These are phyloP conservation scores for Scheffersomyces lignosus DNA, from an alignment of 805 yeast species.

Conservation along the genomic window DNA sequence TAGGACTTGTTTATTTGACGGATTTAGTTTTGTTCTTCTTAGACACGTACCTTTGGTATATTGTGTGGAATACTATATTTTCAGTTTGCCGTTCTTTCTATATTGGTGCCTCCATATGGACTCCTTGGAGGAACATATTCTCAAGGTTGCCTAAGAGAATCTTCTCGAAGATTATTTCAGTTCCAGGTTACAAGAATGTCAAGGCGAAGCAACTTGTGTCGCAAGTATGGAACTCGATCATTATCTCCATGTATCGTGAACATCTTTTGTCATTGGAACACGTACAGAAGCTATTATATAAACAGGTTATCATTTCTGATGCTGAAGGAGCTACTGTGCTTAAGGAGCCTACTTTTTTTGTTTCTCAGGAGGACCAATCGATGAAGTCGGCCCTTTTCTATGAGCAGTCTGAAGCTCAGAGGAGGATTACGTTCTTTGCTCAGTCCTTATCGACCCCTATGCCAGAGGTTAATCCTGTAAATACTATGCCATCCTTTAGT, in stretches of 20 bases:
- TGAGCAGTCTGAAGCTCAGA: slow-evolving; percentile 70
- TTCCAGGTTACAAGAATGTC: slow-evolving; percentile 32
- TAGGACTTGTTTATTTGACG: slow-evolving; percentile 54
- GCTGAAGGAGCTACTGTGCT: slow-evolving; percentile 42
- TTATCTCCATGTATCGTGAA: slow-evolving; percentile 79
- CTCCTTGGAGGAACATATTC: slow-evolving; percentile 85
- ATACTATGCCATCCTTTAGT: slow-evolving; percentile 76
- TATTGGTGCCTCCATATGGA: slow-evolving; percentile 80
- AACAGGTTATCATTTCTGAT: slow-evolving; percentile 35
- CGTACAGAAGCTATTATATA: slow-evolving; percentile 64
- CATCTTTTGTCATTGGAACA: slow-evolving; percentile 75
- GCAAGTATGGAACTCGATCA: slow-evolving; percentile 76
- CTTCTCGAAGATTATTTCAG: slow-evolving; percentile 62
- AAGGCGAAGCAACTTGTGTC: slow-evolving; percentile 45
- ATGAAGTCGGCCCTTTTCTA: slow-evolving; percentile 58
- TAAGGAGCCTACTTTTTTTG: slow-evolving; percentile 75
- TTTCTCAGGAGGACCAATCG: slow-evolving; percentile 78
- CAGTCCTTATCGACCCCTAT: slow-evolving; percentile 86
- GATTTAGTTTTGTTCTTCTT: slow-evolving; percentile 71
- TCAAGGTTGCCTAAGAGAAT: slow-evolving; percentile 76
- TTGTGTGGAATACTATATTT: slow-evolving; percentile 72
- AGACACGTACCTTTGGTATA: slow-evolving; percentile 86
- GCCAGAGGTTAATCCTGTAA: slow-evolving; percentile 66
- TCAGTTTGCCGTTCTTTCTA: slow-evolving; percentile 71
- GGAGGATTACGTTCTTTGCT: slow-evolving; percentile 86